Conservation (phyloP, 2,329 filamentous ascomycete genomes). For the Pseudomassariella vexata region DNA sequence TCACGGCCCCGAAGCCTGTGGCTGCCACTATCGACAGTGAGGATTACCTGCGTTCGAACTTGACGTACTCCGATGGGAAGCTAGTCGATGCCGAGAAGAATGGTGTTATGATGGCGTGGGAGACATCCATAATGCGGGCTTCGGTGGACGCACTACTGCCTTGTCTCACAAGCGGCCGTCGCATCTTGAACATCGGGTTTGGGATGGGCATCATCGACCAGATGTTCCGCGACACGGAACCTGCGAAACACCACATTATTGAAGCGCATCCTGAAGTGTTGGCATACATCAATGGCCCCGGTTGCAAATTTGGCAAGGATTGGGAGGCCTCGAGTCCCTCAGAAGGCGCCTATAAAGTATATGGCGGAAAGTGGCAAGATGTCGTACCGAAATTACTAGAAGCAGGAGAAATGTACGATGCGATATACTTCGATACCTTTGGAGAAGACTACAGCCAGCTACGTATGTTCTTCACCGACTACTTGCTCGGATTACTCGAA, state of each 20-base stretch:
- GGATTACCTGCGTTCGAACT: slow-evolving; percentile 61
- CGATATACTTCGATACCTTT: slow-evolving; percentile 97
- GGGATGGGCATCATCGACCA: slow-evolving; percentile 86
- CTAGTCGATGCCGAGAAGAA: slow-evolving; percentile 72
- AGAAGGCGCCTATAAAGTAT: slow-evolving; percentile 66
- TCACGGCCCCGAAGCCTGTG: slow-evolving; percentile 25
- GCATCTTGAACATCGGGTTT: slow-evolving; percentile 80
- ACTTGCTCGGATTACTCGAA: slow-evolving; percentile 73
- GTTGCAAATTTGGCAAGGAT: slow-evolving; percentile 44
- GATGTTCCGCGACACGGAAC: slow-evolving; percentile 64
- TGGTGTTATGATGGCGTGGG: slow-evolving; percentile 93
- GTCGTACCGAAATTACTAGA: slow-evolving; percentile 63
- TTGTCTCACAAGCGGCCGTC: slow-evolving; percentile 41
- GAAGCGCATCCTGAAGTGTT: slow-evolving; percentile 80
- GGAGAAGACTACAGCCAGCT: slow-evolving; percentile 88
- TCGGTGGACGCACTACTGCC: slow-evolving; percentile 63
- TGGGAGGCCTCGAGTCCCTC: slow-evolving; percentile 53
- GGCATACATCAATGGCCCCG: slow-evolving; percentile 46
- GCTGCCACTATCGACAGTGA: slow-evolving; percentile 38
- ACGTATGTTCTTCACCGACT: slow-evolving; percentile 80
- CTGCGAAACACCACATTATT: slow-evolving; percentile 72
- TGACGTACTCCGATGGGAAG: slow-evolving; percentile 60
- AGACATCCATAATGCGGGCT: slow-evolving; percentile 76
- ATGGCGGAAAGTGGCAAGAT: slow-evolving; percentile 77
- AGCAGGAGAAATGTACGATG: slow-evolving; percentile 68